Evolutionary conservation across 2,329 filamentous ascomycete genomes (phyloP), one percentile per base, ranked within the genome.

Genomic region (Aspergillus sp.): DNA sequence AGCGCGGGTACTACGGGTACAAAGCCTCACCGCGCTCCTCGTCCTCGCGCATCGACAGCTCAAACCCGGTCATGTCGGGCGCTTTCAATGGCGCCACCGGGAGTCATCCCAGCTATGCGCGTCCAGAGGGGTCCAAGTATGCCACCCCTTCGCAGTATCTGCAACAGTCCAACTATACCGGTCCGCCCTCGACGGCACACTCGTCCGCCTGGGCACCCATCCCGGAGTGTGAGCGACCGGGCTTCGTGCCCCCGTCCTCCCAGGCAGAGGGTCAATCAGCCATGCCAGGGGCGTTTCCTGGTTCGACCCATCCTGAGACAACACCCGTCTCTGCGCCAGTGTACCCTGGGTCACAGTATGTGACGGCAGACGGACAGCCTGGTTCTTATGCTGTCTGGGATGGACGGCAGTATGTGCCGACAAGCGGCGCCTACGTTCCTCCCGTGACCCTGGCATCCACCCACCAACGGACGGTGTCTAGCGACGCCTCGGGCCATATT

Each of bases 191-290:
- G 19, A 6, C 40, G 40, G 40, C 55, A 36, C 55, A 56, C 9
- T 45, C 53, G 9, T 49, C 60, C 8, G 57, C 70, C 41, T 74
- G 72, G 72, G 67, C 68, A 17, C 58, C 70, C 17, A 61, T 75
- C 10, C 71, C 72, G 2, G 71, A 71, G 47, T 70, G 70, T 46
- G 70, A 73, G 58, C 68, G 68, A 20, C 71, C 73, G 13, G 72
- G 70, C 1, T 76, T 70, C 52, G 66, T 75, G n/a, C 72, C 73
- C 30, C 72, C 72, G 11, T 60, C 63, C 1, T 67, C 68, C 17
- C 66, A 68, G 38, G 57, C 58, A 17, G 60, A 55, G 6, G 24
- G 45, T 6, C 56, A 56, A 38, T 38, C 35, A 22, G 52, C 59
- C 19, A 70, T 70, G 57, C 64, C 69, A 1, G 65, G 64, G 5